Base-by-base conservation (phyloP, 1,284 basidiomycete genomes). In the Sphagnurus paluster region DNA sequence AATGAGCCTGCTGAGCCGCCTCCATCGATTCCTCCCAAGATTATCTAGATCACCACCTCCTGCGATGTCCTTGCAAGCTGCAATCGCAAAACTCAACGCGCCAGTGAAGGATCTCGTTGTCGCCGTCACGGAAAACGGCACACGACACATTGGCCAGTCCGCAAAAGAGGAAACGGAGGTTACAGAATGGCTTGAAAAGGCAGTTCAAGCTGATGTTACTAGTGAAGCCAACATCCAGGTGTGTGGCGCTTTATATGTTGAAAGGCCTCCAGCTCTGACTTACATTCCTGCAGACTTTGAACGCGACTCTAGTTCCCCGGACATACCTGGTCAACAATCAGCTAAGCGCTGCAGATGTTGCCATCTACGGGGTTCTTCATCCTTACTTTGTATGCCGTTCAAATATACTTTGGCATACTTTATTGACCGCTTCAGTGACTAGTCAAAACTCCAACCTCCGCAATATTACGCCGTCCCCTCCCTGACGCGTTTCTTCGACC, bases 401-500 rank as follows among this genome's bases (percentile, higher is more conserved):
- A 5, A 9, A n/a, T 37, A 8, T 32, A 11, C 24, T 11, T 2
- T 26, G 30, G 13, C 17, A n/a, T 33, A n/a, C 2, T 5, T 13
- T 14, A 1, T 38, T 46, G 30, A 48, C 33, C 25, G 40, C 26
- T 42, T 33, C 25, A 51, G 40, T 39, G 40, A 34, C 36, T 59
- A 91, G 89, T 79, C 84, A 5, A 80, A 82, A 62, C 66, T 86
- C 20, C 77, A 79, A 53, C 72, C 86, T 0, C 56, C 76, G 17
- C 80, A 88, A 64, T 85, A 90, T 70, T 85, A 87, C 62, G 69
- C 82, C 21, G 78, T 82, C 47, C 91, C 94, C 5, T 79, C 90
- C 20, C 68, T 98, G 38, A 89, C 90, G 36, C 90, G 95, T 42
- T 96, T 95, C 76, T 96, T 97, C 63, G 88, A 94, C 64, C 90